Conservation (phyloP, 164 flowering plant genomes). For the Euptelea pleiosperma region DNA sequence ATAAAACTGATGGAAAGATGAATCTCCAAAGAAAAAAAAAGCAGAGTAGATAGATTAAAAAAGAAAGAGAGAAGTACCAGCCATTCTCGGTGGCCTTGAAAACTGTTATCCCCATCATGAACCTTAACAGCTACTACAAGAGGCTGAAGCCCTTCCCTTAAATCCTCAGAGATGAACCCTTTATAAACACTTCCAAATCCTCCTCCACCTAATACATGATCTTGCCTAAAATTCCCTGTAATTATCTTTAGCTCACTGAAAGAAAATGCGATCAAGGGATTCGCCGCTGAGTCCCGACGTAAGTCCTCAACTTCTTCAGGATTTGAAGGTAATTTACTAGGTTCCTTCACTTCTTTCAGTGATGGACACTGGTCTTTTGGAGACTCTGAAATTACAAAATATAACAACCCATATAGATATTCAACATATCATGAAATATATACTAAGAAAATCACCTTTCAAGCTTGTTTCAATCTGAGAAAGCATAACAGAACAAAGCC, state of each 20-base stretch:
- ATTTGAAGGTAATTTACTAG: conserved; percentile 63
- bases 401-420: not conserved
- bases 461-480: not conserved
- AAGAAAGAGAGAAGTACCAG: conserved; percentile 50
- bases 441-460: conserved; percentile 2
- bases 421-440: no score
- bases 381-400: conserved; percentile 34
- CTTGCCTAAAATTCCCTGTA: conserved; percentile 76
- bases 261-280: conserved; percentile 72
- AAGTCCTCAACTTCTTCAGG: conserved; percentile 87
- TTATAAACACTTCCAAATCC: conserved; percentile 94
- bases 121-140: conserved; percentile 88
- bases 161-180: conserved; percentile 62
- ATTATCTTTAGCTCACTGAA: conserved; percentile 62
- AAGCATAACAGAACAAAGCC: not conserved
- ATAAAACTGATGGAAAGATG: not conserved
- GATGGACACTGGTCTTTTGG: conserved; percentile 40
- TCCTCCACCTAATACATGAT: conserved; percentile 82
- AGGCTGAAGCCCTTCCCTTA: conserved; percentile 53
- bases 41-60: not conserved
- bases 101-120: conserved; percentile 92
- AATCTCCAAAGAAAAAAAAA: not conserved
- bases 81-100: conserved; percentile 98
- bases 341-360: conserved; percentile 26
- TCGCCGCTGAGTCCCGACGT: conserved; percentile 68